Evolutionary conservation across 768 basidiomycete genomes (phyloP).

Genomic region (Rhizopogon salebrosus): DNA sequence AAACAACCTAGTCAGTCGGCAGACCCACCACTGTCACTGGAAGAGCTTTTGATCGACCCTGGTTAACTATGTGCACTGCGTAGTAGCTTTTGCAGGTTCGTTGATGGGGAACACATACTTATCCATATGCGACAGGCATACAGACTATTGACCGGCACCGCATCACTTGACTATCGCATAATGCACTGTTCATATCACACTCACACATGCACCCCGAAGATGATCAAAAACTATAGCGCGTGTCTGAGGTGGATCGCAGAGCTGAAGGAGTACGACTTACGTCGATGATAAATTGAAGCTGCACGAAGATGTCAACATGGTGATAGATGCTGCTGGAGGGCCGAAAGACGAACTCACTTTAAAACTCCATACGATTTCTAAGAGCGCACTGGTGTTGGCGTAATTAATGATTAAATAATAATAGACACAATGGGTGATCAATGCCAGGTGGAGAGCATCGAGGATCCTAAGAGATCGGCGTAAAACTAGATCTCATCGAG

Average conservation of each 20-base stretch:
- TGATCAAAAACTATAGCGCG: neutral
- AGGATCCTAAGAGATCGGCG: constrained; percentile 22
- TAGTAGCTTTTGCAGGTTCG: neutral
- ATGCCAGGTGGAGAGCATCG: constrained; percentile 29
- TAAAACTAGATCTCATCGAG: neutral
- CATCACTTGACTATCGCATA: neutral
- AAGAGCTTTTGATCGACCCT: neutral
- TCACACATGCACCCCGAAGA: neutral
- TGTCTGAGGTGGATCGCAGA: neutral
- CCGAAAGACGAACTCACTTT: neutral
- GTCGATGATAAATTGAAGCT: neutral
- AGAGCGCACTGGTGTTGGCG: constrained; percentile 22
- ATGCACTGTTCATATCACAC: neutral
- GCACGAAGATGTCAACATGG: neutral
- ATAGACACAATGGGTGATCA: constrained; percentile 33
- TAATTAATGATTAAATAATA: constrained; percentile 32
- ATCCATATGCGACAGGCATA: constrained; percentile 4
- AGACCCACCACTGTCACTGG: neutral
- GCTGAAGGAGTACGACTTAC: neutral
- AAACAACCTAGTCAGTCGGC: no score
- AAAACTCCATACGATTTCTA: constrained; percentile 24
- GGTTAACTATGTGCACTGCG: neutral
- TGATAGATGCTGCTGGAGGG: no score
- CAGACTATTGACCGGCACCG: neutral
- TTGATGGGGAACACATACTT: neutral